Conservation (phyloP, 2,329 filamentous ascomycete species). For the Ceratocystis diversiconidia region DNA sequence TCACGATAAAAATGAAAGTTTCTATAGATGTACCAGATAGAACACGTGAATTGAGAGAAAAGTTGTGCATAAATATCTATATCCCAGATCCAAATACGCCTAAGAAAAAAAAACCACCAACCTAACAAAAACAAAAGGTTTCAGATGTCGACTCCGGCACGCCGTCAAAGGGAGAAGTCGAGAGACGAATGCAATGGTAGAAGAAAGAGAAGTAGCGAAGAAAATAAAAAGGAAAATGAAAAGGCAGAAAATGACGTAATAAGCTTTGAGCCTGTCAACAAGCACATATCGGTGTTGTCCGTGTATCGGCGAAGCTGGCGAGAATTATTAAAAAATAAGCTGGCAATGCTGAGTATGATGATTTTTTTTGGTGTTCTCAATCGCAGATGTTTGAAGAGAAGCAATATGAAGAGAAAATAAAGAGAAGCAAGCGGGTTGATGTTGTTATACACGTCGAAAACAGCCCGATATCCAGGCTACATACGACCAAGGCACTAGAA, state of each 20-base stretch:
- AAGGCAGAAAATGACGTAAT: too few species aligned
- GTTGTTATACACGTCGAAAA: neutral
- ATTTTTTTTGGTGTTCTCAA: neutral
- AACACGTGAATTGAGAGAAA: neutral
- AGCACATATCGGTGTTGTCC: too few species aligned
- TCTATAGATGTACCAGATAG: neutral
- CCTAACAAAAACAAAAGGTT: neutral
- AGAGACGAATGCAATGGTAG: neutral
- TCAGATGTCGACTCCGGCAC: neutral
- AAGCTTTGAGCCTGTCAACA: neutral
- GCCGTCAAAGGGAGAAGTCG: neutral
- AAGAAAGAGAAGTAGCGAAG: neutral
- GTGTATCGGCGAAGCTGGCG: too few species aligned
- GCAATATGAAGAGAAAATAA: neutral
- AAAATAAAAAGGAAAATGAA: neutral
- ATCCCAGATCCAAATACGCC: neutral
- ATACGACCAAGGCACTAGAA: neutral
- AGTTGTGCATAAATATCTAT: constrained; percentile 1
- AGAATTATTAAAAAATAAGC: too few species aligned
- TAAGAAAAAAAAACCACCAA: neutral
- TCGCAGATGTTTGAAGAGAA: neutral
- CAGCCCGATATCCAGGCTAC: neutral
- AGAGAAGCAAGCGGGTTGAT: neutral
- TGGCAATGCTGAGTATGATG: neutral
- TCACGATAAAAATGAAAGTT: neutral